Conservation (phyloP, 768 basidiomycete species). For the Saitozyma podzolica region DNA sequence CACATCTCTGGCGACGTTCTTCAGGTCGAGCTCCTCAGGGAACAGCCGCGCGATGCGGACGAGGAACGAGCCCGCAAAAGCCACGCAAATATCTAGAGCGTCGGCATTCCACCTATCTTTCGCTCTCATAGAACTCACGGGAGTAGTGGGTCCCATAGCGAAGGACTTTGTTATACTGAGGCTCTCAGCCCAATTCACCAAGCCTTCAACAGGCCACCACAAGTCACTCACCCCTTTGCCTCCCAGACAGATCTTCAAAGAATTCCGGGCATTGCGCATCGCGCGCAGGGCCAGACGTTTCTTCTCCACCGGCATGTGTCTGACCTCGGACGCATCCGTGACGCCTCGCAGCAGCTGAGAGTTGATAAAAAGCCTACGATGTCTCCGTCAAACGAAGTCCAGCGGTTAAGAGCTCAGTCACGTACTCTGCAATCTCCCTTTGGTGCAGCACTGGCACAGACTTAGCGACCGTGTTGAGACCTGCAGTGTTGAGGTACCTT, state of each 20-base stretch:
- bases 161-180: constrained; percentile 77
- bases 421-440: constrained; percentile 55
- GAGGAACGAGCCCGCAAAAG: constrained; percentile 87
- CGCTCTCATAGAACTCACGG: constrained; percentile 25
- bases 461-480: constrained; percentile 50
- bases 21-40: constrained; percentile 77
- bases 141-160: constrained; percentile 63
- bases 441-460: constrained; percentile 62
- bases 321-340: constrained; percentile 79
- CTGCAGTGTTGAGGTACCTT: constrained; percentile 57
- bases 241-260: constrained; percentile 80
- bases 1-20: constrained; percentile 71
- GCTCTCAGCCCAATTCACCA: constrained; percentile 55
- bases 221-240: constrained; percentile 41
- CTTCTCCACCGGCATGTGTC: constrained; percentile 76
- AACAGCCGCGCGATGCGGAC: constrained; percentile 83
- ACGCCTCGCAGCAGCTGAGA: constrained; percentile 57
- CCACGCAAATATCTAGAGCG: constrained; percentile 81
- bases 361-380: constrained; percentile 46
- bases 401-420: no score
- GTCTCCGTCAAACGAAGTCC: no score
- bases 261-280: constrained; percentile 75
- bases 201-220: not conserved
- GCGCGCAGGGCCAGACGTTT: constrained; percentile 76
- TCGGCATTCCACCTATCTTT: constrained; percentile 33